Percentiles rank a stretch among this genome's conserved stretches.
phyloP scores from a whole-genome alignment of 1,284 basidiomycete species.

The Heterobasidion occidentale region DNA sequence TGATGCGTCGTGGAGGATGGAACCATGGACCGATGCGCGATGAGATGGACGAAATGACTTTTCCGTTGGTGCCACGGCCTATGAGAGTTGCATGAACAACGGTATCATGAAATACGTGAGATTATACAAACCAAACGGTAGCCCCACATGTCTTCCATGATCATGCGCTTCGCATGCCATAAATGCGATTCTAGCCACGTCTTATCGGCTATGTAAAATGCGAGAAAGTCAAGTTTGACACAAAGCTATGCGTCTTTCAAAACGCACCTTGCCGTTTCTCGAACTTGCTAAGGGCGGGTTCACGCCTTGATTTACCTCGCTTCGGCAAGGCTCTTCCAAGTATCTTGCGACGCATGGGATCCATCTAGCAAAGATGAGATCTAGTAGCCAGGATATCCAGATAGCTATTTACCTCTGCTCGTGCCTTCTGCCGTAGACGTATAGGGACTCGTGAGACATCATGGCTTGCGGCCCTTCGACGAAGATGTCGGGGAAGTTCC shows the following conservation, averaged over 20 bases:
- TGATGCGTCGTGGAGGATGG: conserved; percentile 83
- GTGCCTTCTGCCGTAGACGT: conserved; percentile 71
- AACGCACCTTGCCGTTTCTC: conserved; percentile 59
- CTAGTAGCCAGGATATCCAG: background rate
- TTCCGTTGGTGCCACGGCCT: conserved; percentile 80
- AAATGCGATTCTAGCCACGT: conserved; percentile 89
- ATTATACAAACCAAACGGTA: conserved; percentile 60
- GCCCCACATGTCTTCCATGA: conserved; percentile 88
- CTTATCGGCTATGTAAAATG: conserved; percentile 53
- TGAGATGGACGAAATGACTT: conserved; percentile 87
- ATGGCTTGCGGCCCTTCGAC: conserved; percentile 88
- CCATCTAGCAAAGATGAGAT: conserved; percentile 53
- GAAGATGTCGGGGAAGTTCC: conserved; percentile 79
- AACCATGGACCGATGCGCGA: conserved; percentile 75
- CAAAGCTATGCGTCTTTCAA: background rate
- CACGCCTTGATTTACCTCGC: conserved; percentile 45
- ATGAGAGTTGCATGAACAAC: background rate
- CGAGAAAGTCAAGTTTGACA: conserved; percentile 5
- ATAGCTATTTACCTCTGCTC: conserved; percentile 53
- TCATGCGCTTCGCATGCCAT: conserved; percentile 92
- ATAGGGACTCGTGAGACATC: conserved; percentile 85
- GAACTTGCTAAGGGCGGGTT: conserved; percentile 45
- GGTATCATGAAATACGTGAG: background rate
- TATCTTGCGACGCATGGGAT: conserved; percentile 55
- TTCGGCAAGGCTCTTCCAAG: conserved; percentile 43